Evolutionary conservation across 306 rosid species (phyloP), one percentile per base, ranked within the genome.

Genomic region (Astragalus membranaceus): DNA sequence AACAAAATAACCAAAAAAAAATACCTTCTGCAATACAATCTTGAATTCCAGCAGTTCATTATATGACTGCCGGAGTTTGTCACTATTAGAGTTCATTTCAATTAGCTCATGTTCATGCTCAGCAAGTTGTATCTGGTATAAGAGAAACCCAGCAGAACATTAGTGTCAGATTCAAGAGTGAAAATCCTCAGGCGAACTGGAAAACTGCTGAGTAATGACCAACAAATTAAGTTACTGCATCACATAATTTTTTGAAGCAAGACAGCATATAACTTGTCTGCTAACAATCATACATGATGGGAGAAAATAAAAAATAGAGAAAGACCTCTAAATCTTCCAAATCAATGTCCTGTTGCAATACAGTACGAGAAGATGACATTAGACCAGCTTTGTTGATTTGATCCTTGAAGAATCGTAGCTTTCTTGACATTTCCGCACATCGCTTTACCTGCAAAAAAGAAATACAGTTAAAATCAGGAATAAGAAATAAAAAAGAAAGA

Each of bases 361-460:
- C 88, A 52, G 88, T 86, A 46, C 15, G 87, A 55, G 76, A 37
- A 70, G 97, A 79, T 33, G 92, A 68, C 58, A 86, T 57, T 42
- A 89, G 75, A 75, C 92, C 92, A 52, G 95, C 96, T 85, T 89
- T 95, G 85, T 70, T 75, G 71, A 91, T 88, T 86, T 95, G 97
- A 81, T 95, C 99, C 82, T 89, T 95, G 73, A 91, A 83, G 77
- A 95, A 86, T 12, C 96, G 85, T 58, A 95, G 84, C 86, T 91
- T 95, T 80, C 99, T 89, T 75, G 91, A 91, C 99, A 95, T 95
- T 82, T 95, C 99, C 37, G 93, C 96, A 85, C 99, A 95, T 71
- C 97, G 86, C 84, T 95, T 95, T 64, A 95, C 99, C 99, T 95
- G 83, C 64, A 80, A 65, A 64, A 75, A 64, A 26, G 70, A 75